A percentile compares a stretch with the other conserved stretches of the same genome.
These are phyloP conservation scores for Dendrostoma leiphaemia DNA, from an alignment of 2,329 filamentous ascomycete genomes.

Conservation along the genomic window DNA sequence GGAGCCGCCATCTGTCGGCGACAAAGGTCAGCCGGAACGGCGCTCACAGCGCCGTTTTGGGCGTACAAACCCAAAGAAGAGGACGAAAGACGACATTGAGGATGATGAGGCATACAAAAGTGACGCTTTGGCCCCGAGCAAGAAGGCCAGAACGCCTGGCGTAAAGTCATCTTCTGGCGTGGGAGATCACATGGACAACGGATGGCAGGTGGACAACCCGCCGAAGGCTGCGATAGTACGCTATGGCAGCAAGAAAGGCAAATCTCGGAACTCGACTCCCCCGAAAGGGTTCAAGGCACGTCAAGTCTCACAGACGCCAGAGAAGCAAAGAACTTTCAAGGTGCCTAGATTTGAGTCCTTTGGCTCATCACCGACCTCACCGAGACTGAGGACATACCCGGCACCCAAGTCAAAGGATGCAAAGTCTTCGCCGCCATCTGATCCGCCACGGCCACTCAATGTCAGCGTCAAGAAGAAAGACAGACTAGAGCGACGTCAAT, in stretches of 20 bases:
- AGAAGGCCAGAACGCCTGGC: background rate
- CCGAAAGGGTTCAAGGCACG: background rate
- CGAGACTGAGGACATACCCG: background rate
- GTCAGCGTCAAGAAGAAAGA: background rate
- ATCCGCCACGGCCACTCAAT: constrained; percentile 4
- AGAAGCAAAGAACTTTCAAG: constrained; percentile 17
- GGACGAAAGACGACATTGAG: background rate
- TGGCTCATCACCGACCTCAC: constrained; percentile 1
- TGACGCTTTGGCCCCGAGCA: background rate
- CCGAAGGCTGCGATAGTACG: background rate
- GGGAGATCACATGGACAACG: constrained; percentile 11
- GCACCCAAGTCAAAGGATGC: background rate
- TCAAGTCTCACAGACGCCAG: constrained; percentile 9
- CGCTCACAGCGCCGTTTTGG: background rate
- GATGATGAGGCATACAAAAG: background rate
- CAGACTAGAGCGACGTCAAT: background rate
- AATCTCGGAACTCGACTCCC: background rate
- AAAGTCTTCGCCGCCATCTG: constrained; percentile 4
- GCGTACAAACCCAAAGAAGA: background rate
- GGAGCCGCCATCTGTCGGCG: background rate
- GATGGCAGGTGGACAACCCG: background rate
- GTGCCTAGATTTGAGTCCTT: background rate
- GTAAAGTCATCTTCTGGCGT: background rate
- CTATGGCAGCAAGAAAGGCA: constrained; percentile 7
- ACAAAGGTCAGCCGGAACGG: background rate